Conservation (phyloP, 805 yeast genomes). For the Pichia nakasei region DNA sequence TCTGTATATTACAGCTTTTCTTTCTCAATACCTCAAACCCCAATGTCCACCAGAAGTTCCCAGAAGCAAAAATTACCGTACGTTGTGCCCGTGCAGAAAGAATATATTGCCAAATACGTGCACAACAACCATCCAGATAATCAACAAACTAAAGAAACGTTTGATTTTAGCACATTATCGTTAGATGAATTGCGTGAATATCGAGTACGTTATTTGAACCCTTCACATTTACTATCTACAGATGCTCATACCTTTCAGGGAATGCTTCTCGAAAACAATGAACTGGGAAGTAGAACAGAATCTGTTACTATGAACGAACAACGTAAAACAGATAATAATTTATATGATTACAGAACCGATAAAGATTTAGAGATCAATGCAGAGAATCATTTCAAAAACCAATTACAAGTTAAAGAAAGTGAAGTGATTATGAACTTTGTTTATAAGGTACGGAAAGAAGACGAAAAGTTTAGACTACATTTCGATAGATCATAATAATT, state of each 20-base stretch:
- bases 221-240: slow-evolving; percentile 35
- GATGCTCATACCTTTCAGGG: slow-evolving; percentile 62
- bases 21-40: background rate
- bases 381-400: slow-evolving; percentile 49
- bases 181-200: slow-evolving; percentile 62
- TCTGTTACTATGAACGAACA: slow-evolving; percentile 22
- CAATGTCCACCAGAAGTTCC: slow-evolving; percentile 11
- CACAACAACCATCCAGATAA: slow-evolving; percentile 68
- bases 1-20: too few relatives aligned
- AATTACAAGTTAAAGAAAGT: slow-evolving; percentile 56
- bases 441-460: slow-evolving; percentile 72
- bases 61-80: slow-evolving; percentile 13
- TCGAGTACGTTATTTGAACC: slow-evolving; percentile 38
- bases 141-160: slow-evolving; percentile 39
- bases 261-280: slow-evolving; percentile 51
- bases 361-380: slow-evolving; percentile 23
- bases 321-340: slow-evolving; percentile 17
- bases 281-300: slow-evolving; percentile 64
- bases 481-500: slow-evolving; percentile 19
- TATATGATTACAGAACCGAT: slow-evolving; percentile 24
- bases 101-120: slow-evolving; percentile 56
- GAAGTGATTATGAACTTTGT: slow-evolving; percentile 85
- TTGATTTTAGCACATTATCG: slow-evolving; percentile 63
- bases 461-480: slow-evolving; percentile 31
- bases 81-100: slow-evolving; percentile 58